A percentile compares a stretch with the other conserved stretches of the same genome.
These are phyloP conservation scores for Aspergillus panamensis DNA, from an alignment of 495 filamentous ascomycete genomes.

Conservation along the genomic window DNA sequence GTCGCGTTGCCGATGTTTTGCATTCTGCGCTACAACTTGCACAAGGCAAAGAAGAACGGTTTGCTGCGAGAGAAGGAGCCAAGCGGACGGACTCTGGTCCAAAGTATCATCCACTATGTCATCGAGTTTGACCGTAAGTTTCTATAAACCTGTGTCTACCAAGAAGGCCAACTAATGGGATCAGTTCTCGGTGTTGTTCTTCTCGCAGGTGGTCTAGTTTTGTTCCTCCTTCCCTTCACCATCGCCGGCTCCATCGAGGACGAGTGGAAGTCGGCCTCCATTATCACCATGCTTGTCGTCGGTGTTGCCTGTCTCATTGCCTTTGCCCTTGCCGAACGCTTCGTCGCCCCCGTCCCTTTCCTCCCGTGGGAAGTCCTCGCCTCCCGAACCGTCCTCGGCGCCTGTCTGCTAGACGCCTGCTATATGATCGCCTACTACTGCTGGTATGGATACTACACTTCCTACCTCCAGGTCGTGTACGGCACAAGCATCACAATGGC, in stretches of 20 bases:
- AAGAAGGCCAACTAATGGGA: background rate
- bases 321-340: slow-evolving; percentile 57
- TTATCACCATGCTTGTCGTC: slow-evolving; percentile 55
- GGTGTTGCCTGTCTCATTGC: slow-evolving; percentile 50
- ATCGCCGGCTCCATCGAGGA: slow-evolving; percentile 44
- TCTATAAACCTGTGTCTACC: background rate
- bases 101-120: slow-evolving; percentile 49
- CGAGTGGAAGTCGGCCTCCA: slow-evolving; percentile 47
- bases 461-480: slow-evolving; percentile 72
- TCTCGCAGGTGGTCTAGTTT: slow-evolving; percentile 52
- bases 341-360: slow-evolving; percentile 52
- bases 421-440: slow-evolving; percentile 55
- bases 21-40: slow-evolving; percentile 49
- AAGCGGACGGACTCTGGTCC: slow-evolving; percentile 33
- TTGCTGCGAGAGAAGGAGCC: slow-evolving; percentile 31
- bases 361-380: slow-evolving; percentile 55
- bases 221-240: slow-evolving; percentile 61
- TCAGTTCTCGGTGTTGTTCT: slow-evolving; percentile 54
- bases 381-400: slow-evolving; percentile 61
- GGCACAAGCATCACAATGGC: slow-evolving; percentile 50
- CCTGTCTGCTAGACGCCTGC: slow-evolving; percentile 52
- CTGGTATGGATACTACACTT: slow-evolving; percentile 61
- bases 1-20: slow-evolving; percentile 47
- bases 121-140: slow-evolving; percentile 57
- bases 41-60: slow-evolving; percentile 50